Base-by-base conservation (phyloP, 2,329 filamentous ascomycete species). In the Fusarium musae region DNA sequence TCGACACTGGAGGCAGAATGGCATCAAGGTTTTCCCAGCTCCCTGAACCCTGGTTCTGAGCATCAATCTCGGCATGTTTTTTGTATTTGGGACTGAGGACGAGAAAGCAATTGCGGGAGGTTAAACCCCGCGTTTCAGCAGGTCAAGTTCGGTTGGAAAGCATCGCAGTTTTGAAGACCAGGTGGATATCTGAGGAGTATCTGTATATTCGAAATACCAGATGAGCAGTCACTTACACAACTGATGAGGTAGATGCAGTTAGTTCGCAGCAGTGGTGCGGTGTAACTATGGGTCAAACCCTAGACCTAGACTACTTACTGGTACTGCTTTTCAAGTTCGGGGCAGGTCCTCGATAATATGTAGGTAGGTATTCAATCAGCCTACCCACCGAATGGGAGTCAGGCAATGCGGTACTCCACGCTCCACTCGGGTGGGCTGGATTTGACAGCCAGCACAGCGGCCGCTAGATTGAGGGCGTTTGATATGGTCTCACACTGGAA, bases 391-490 rank as follows among this genome's bases (percentile, higher is more conserved):
- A 46, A 32, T 53, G 36, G 36, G 59, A 68, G 42, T 40, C 43
- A 44, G 28, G 62, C 46, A 52, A 62, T 72, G 46, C 37, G 56
- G 59, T 72, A 42, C 73, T 73, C 69, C 73, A 73, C 69, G 53
- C 73, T 73, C 75, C 75, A 77, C 75, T 63, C 28, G 36, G 66
- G 61, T 61, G 67, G 66, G 66, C 73, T 75, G 62, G 75, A 69
- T 64, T 71, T 63, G 58, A 75, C 61, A 77, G 66, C 47, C 42
- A 67, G 60, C 64, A 63, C 67, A 64, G 69, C 76, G 76, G 76
- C 76, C 76, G 76, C 75, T 75, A 59, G 59, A 75, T 78, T 78
- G 75, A 78, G 76, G 74, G 76, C 76, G 75, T 60, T 69, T 44
- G 47, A 50, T 17, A 28, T 34, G 43, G n/a, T 28, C 44, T 57